Percentiles rank a stretch among this genome's conserved stretches.
Evolutionary conservation across 1,284 basidiomycete species (phyloP).

Genomic region (Papiliotrema flavescens): DNA sequence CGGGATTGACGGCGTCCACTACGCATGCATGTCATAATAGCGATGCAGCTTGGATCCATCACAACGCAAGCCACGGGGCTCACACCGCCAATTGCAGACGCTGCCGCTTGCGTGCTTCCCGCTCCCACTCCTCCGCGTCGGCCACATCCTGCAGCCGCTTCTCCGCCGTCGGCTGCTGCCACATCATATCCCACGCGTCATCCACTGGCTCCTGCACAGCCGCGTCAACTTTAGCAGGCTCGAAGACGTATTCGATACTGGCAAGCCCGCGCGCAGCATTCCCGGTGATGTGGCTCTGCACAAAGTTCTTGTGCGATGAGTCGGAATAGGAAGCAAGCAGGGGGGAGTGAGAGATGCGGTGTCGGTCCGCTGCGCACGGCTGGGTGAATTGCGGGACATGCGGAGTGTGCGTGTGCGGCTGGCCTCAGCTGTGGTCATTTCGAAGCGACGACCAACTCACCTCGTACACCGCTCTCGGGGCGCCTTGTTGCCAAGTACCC

Average conservation of each 20-base stretch:
- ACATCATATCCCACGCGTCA: background rate
- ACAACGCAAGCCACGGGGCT: background rate
- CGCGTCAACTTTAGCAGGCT: conserved; percentile 2
- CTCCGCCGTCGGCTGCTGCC: conserved; percentile 13
- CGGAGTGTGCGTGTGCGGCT: conserved; percentile 47
- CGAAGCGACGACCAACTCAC: conserved; percentile 17
- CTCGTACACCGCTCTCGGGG: conserved; percentile 38
- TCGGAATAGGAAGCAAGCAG: conserved; percentile 20
- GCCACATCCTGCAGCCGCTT: conserved; percentile 17
- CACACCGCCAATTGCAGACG: background rate
- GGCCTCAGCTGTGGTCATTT: background rate
- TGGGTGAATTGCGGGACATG: conserved; percentile 45
- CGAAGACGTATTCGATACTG: conserved; percentile 43
- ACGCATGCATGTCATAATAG: conserved; percentile 13
- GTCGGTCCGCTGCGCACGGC: conserved; percentile 20
- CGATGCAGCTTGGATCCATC: no score
- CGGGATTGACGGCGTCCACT: background rate
- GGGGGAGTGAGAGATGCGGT: conserved; percentile 31
- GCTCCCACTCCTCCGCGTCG: conserved; percentile 46
- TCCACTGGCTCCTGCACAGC: background rate
- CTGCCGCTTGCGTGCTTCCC: conserved; percentile 11
- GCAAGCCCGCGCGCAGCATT: conserved; percentile 30
- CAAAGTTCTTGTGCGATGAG: conserved; percentile 11
- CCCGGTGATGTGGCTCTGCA: conserved; percentile 19
- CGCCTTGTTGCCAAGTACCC: conserved; percentile 29